Evolutionary conservation across 1,139 yeast species (phyloP), one percentile per base, ranked within the genome.

Genomic region (Sugiyamaella grinbergsii): DNA sequence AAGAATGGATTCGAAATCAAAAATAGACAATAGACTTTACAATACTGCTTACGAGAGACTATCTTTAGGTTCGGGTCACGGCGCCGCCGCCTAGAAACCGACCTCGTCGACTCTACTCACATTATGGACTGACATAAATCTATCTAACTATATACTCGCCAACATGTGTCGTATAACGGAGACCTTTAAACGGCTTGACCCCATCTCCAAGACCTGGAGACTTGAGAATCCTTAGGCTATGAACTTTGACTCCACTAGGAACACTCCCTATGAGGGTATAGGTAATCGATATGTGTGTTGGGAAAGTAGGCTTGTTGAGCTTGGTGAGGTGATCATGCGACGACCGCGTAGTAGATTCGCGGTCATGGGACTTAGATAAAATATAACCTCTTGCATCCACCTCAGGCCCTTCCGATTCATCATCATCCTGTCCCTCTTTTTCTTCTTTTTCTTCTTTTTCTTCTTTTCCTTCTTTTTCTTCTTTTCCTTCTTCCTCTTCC

Each of bases 131-230:
- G n/a, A n/a, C n/a, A n/a, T n/a, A n/a, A 20, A 20, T 31, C 55
- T 60, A 71, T 52, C 84, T 68, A 16, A 82, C 71, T 19, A 81
- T 69, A 62, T 72, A 81, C 52, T 83, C 82, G 0, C 85, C 89
- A 0, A 87, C 76, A 49, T 71, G 71, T 4, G 96, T 82, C 10
- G 79, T 71, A 64, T 91, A 91, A 63, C 91, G 86, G 23, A 91
- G 97, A 1, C 98, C 98, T 66, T 91, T 93, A 73, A 83, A 93
- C 0, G 96, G 95, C 62, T 83, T 85, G 16, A 81, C 83, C 2
- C 77, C 74, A 3, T 80, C 83, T 13, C 80, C 79, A 58, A 80
- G 60, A 0, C 93, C 91, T 56, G 77, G 75, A 4, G 81, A 72
- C 54, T 78, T 75, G 15, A 75, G 63, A 8, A 91, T 78, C 60